These are phyloP conservation scores for Crithidia fasciculata DNA, from an alignment of 208 protist genomes.

Conservation along the genomic window DNA sequence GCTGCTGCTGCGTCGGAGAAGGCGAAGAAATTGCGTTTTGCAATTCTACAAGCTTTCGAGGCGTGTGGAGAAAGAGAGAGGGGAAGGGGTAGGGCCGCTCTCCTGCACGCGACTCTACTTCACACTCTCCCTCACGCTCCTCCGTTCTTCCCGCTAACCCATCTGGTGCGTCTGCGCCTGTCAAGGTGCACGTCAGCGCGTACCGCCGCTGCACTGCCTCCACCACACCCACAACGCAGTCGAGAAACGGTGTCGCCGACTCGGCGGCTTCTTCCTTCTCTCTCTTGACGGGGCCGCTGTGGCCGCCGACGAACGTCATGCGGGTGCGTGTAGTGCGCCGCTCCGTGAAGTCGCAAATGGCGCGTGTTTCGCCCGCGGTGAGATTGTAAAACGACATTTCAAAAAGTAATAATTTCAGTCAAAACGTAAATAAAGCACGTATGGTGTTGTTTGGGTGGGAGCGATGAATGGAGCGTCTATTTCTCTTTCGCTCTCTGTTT, in stretches of 20 bases:
- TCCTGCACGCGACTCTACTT: neutral
- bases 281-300: constrained; percentile 7
- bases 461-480: too few relatives aligned
- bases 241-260: constrained; percentile 28
- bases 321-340: neutral
- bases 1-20: neutral
- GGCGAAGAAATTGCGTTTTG: neutral
- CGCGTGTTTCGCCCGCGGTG: constrained; percentile 15
- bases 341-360: constrained; percentile 19
- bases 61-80: constrained; percentile 61
- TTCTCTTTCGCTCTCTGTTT: too few relatives aligned
- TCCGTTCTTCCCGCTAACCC: too few relatives aligned
- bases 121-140: too few relatives aligned
- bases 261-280: neutral
- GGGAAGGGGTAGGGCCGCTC: constrained; percentile 48
- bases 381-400: constrained; percentile 56
- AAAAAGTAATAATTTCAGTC: neutral
- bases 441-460: too few relatives aligned
- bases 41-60: constrained; percentile 18
- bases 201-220: constrained; percentile 25
- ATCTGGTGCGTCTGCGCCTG: neutral
- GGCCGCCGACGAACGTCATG: constrained; percentile 15
- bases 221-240: constrained; percentile 24
- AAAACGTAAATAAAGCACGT: too few relatives aligned
- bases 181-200: constrained; percentile 10